Percentiles rank a stretch among this genome's conserved stretches.
These are phyloP conservation scores for Paxillus ammoniavirescens DNA, from an alignment of 768 basidiomycete species.

Conservation along the genomic window DNA sequence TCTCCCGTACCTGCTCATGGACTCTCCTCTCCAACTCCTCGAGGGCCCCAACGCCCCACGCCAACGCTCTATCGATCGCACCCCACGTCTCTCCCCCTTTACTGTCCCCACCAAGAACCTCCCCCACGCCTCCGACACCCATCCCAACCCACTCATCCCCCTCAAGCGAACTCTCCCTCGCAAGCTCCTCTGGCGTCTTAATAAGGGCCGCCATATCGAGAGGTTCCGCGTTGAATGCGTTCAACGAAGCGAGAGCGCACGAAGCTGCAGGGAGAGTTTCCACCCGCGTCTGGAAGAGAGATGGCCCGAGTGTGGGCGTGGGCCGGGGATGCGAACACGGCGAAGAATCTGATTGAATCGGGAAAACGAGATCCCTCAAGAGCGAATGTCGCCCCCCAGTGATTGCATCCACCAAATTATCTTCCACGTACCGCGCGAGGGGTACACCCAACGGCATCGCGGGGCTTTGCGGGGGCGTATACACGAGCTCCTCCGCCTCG, in stretches of 20 bases:
- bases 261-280: slow-evolving; percentile 12
- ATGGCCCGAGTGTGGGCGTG: background rate
- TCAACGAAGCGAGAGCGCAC: slow-evolving; percentile 1
- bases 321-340: background rate
- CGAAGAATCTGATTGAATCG: background rate
- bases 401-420: slow-evolving; percentile 38
- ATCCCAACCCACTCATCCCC: slow-evolving; percentile 21
- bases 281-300: slow-evolving; percentile 13
- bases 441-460: slow-evolving; percentile 30
- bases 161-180: slow-evolving; percentile 28
- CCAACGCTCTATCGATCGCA: slow-evolving; percentile 41
- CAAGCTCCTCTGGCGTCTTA: slow-evolving; percentile 39
- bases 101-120: slow-evolving; percentile 32
- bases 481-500: background rate
- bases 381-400: slow-evolving; percentile 40
- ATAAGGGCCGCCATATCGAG: slow-evolving; percentile 46
- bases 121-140: slow-evolving; percentile 7
- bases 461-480: background rate
- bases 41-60: slow-evolving; percentile 55
- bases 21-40: slow-evolving; percentile 38
- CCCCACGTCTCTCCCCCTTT: slow-evolving; percentile 46
- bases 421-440: slow-evolving; percentile 39
- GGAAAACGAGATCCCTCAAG: slow-evolving; percentile 28
- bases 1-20: background rate
- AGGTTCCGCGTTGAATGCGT: slow-evolving; percentile 13